Percentiles rank a stretch among this genome's conserved stretches.
Evolutionary conservation across 1,284 basidiomycete genomes (phyloP).

Genomic region (Pascua guehoae): DNA sequence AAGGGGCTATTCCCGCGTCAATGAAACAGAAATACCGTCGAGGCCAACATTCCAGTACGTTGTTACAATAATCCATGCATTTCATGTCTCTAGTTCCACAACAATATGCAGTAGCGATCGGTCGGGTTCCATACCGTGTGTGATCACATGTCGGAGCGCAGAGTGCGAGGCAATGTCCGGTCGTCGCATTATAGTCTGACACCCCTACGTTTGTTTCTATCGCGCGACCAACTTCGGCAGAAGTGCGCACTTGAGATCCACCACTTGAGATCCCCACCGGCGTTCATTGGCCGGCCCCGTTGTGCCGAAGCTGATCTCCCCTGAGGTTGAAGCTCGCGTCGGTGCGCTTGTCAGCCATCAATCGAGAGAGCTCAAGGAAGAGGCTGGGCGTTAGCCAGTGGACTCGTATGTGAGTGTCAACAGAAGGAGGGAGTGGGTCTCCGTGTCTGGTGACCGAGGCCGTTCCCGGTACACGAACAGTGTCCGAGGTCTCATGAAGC

Average conservation of each 20-base stretch:
- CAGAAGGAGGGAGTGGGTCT: not conserved
- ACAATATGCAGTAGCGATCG: too few species aligned
- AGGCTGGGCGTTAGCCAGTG: constrained; percentile 14
- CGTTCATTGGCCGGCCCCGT: not conserved
- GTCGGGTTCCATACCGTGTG: too few species aligned
- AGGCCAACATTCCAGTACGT: too few species aligned
- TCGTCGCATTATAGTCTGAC: not conserved
- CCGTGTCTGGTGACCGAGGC: not conserved
- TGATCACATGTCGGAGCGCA: too few species aligned
- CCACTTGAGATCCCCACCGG: not conserved
- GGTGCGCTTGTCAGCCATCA: constrained; percentile 27
- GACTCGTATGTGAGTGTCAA: not conserved
- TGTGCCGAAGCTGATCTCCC: not conserved
- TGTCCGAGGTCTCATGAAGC: too few species aligned
- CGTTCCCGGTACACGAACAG: too few species aligned
- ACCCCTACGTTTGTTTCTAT: not conserved
- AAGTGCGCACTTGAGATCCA: not conserved
- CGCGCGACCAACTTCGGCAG: not conserved
- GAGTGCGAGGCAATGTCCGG: not conserved
- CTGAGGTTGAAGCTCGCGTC: constrained; percentile 12
- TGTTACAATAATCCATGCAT: too few species aligned
- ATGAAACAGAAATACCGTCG: too few species aligned
- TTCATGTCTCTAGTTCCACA: too few species aligned
- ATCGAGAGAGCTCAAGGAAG: constrained; percentile 32
- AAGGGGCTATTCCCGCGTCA: too few species aligned